Conservation (phyloP, 495 filamentous ascomycete genomes). For the Hypoxylon cercidicola region DNA sequence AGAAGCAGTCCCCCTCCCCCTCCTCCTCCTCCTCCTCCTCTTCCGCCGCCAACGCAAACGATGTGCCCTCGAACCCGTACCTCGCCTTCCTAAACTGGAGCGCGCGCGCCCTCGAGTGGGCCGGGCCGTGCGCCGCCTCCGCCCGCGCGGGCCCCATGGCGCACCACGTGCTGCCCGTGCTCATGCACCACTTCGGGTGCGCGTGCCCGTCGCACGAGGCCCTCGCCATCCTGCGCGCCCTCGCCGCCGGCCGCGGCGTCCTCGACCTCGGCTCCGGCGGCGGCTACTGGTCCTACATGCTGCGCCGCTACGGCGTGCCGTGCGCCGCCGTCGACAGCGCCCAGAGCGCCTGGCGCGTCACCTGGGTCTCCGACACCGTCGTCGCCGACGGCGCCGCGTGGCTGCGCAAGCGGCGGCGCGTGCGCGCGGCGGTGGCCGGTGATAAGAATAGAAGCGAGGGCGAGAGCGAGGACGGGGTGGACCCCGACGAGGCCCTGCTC, state of each 20-base stretch:
- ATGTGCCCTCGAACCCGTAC: conserved; percentile 64
- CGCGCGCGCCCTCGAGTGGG: conserved; percentile 59
- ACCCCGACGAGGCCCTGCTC: conserved; percentile 58
- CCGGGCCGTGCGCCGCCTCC: conserved; percentile 56
- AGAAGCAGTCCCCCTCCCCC: background rate
- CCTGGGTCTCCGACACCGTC: conserved; percentile 69
- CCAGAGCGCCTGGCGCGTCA: conserved; percentile 63
- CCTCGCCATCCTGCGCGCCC: conserved; percentile 59
- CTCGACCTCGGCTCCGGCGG: conserved; percentile 67
- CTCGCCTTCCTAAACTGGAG: conserved; percentile 65
- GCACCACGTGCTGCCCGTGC: conserved; percentile 68
- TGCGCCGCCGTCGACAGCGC: conserved; percentile 62
- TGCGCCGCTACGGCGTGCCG: conserved; percentile 56
- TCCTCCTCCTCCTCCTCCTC: background rate
- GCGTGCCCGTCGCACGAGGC: conserved; percentile 66
- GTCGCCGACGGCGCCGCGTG: conserved; percentile 57
- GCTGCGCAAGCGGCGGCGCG: conserved; percentile 41
- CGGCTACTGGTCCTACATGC: conserved; percentile 72
- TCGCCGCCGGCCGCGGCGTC: conserved; percentile 53
- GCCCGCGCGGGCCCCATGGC: conserved; percentile 44
- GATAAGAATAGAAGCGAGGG: background rate
- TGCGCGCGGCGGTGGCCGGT: background rate
- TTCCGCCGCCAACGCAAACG: background rate
- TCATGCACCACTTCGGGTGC: conserved; percentile 76
- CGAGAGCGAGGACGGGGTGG: conserved; percentile 26